A percentile compares a stretch with the other conserved stretches of the same genome.
Evolutionary conservation across 1,139 yeast genomes (phyloP).

Genomic region (Zygosaccharomyces pseudobailii): DNA sequence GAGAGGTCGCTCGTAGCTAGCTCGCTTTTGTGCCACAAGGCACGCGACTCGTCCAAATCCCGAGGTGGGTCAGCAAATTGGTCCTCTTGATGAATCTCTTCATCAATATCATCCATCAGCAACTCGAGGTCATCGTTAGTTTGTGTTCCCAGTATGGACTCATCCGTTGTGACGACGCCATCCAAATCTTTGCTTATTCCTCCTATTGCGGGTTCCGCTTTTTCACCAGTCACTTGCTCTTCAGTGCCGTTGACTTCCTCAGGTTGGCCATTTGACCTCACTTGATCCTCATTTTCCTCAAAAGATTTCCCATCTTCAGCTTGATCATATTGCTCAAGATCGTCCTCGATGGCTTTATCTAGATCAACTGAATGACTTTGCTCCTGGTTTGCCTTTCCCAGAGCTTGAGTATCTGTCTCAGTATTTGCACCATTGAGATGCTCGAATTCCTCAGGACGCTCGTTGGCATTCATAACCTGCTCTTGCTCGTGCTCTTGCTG

Average conservation of each 20-base stretch:
- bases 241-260: slow-evolving; percentile 28
- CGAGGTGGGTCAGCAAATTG: slow-evolving; percentile 41
- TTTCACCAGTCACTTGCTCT: slow-evolving; percentile 44
- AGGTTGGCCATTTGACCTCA: slow-evolving; percentile 16
- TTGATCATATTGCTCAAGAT: slow-evolving; percentile 35
- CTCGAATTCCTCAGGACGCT: slow-evolving; percentile 83
- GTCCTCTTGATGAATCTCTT: slow-evolving; percentile 27
- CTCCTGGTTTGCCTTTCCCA: slow-evolving; percentile 84
- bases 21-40: slow-evolving; percentile 79
- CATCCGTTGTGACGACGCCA: slow-evolving; percentile 31
- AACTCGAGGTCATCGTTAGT: slow-evolving; percentile 36
- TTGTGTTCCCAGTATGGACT: slow-evolving; percentile 35
- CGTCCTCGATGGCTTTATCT: slow-evolving; percentile 81
- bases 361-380: slow-evolving; percentile 76
- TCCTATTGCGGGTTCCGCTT: slow-evolving; percentile 47
- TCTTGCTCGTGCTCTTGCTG: slow-evolving; percentile 43
- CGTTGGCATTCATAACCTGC: slow-evolving; percentile 51
- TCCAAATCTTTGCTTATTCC: slow-evolving; percentile 25
- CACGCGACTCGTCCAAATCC: slow-evolving; percentile 62
- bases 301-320: slow-evolving; percentile 35
- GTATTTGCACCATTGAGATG: slow-evolving; percentile 83
- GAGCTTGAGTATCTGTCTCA: slow-evolving; percentile 77
- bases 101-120: slow-evolving; percentile 34
- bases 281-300: slow-evolving; percentile 20
- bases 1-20: slow-evolving; percentile 80